Evolutionary conservation across 2,329 filamentous ascomycete species (phyloP), one percentile per base, ranked within the genome.

Genomic region (Periconia macrospinosa): DNA sequence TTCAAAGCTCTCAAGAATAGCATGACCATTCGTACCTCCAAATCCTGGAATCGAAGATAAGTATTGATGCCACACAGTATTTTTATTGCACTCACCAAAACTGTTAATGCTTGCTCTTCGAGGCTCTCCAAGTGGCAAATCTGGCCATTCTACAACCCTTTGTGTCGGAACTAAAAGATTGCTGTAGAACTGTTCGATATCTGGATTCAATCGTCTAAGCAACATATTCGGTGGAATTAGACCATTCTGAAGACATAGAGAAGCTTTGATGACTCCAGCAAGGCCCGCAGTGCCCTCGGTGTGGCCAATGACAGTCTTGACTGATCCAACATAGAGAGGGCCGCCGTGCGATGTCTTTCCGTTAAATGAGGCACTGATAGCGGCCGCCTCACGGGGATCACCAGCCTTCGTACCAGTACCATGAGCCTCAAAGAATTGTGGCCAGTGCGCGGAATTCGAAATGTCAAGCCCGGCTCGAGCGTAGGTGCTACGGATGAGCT

Each of bases 391-490:
- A 6, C 59, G 61, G 1, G 67, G 61, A 43, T 70, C 67, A 13
- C 63, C 61, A 2, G 79, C 81, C 30, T 78, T 75, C 0, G 84
- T 86, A 2, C 84, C 84, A 0, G 83, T 86, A 8, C 83, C 83
- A 27, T 63, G 62, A 2, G 60, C 56, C 42, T 68, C 62, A 18
- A 66, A 59, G n/a, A 59, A 66, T 8, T 56, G 30, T 56, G 30
- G 72, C 66, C 61, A 2, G 49, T 23, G 15, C 55, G 51, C 6
- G 58, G 86, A 17, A n/a, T n/a, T 30, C 27, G 11, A 18, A 41
- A 63, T 56, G 53, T 73, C 66, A 7, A 77, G 65, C 6, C 70
- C 71, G 6, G 72, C 71, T 18, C 61, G 62, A 18, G 56, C 47
- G 57, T 79, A 79, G 1, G 69, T 71, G 6, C 68, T 51, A 11